These are phyloP conservation scores for Juglanconis oblonga DNA, from an alignment of 2,329 filamentous ascomycete species.

Conservation along the genomic window DNA sequence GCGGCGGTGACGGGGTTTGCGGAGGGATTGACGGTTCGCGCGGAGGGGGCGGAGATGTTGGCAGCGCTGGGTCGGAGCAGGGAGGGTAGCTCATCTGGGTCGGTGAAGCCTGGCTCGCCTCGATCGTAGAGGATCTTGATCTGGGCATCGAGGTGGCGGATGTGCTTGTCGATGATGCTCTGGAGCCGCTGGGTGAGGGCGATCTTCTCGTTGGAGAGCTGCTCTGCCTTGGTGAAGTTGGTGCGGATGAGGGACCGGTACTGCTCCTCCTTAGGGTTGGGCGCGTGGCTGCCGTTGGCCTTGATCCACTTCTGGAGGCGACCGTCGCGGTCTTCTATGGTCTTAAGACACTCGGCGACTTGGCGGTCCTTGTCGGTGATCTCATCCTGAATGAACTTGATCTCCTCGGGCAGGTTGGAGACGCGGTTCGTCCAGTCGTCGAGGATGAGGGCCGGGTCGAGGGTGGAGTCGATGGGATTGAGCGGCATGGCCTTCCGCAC, in stretches of 20 bases:
- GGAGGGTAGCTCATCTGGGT: conserved; percentile 62
- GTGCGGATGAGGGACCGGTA: conserved; percentile 65
- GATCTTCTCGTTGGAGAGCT: conserved; percentile 73
- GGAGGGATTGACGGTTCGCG: conserved; percentile 41
- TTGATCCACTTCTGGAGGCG: conserved; percentile 82
- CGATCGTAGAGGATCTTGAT: conserved; percentile 61
- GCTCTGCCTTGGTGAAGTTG: conserved; percentile 66
- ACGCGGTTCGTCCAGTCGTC: conserved; percentile 76
- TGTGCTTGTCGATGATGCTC: conserved; percentile 59
- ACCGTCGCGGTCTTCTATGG: conserved; percentile 69
- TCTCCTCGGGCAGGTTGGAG: conserved; percentile 77
- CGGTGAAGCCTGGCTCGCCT: conserved; percentile 58
- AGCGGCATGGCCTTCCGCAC: conserved; percentile 62
- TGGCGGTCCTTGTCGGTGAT: conserved; percentile 75
- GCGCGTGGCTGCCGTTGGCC: conserved; percentile 67
- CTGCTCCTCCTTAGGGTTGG: conserved; percentile 72
- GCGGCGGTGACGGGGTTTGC: conserved; percentile 36
- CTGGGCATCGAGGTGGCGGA: conserved; percentile 59
- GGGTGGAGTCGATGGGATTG: conserved; percentile 42
- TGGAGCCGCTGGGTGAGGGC: conserved; percentile 64
- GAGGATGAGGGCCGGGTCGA: conserved; percentile 67
- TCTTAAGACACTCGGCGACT: conserved; percentile 65
- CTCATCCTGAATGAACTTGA: conserved; percentile 80
- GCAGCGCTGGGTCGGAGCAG: conserved; percentile 57
- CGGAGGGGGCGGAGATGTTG: conserved; percentile 42